Evolutionary conservation across 2,329 filamentous ascomycete species (phyloP).

Genomic region (Diaporthe sp.): DNA sequence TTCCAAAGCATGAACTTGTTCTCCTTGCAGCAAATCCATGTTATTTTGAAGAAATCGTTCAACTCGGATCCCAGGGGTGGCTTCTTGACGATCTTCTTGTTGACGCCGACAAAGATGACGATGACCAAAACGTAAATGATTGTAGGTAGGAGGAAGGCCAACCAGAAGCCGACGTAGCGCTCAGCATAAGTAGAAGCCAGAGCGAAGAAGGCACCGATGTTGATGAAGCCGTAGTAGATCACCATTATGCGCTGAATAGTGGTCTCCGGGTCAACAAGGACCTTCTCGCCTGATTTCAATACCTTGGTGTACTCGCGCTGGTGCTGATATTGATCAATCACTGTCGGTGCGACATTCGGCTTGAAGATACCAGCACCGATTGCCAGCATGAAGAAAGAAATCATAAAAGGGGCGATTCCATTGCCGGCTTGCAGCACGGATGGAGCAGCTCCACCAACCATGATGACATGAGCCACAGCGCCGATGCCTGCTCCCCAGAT

Average conservation of each 20-base stretch:
- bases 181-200: constrained; percentile 80
- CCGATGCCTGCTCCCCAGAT: constrained; percentile 67
- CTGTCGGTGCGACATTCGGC: constrained; percentile 64
- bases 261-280: constrained; percentile 61
- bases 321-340: constrained; percentile 60
- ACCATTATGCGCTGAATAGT: constrained; percentile 61
- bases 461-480: constrained; percentile 73
- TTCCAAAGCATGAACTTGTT: constrained; percentile 66
- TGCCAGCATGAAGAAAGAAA: constrained; percentile 76
- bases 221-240: constrained; percentile 76
- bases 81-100: constrained; percentile 68
- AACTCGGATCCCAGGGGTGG: constrained; percentile 77
- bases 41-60: constrained; percentile 69
- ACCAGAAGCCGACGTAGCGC: constrained; percentile 83
- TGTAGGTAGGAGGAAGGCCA: constrained; percentile 68
- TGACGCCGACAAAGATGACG: constrained; percentile 68
- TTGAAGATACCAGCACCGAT: constrained; percentile 81
- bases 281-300: constrained; percentile 58
- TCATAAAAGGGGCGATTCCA: constrained; percentile 71
- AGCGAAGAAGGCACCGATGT: constrained; percentile 73
- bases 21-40: constrained; percentile 67
- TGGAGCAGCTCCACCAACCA: constrained; percentile 75
- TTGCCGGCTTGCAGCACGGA: constrained; percentile 65
- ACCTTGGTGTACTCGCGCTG: constrained; percentile 58
- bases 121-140: constrained; percentile 73